Base-by-base conservation (phyloP, 2,329 filamentous ascomycete genomes). In the Epichloe amarillans region DNA sequence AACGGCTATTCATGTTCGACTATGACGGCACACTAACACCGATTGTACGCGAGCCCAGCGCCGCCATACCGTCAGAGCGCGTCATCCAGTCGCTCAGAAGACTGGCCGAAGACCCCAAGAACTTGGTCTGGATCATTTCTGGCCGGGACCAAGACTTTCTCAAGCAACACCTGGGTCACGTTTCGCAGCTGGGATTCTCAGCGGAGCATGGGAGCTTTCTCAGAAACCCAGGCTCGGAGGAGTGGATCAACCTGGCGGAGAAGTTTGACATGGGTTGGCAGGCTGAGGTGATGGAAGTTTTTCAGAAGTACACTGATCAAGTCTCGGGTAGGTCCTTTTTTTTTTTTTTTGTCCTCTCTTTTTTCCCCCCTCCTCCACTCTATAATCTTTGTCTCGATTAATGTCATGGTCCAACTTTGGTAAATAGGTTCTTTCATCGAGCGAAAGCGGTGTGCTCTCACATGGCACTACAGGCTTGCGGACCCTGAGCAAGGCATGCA, bases 201-300 rank as follows among this genome's bases (percentile, higher is more conserved):
- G 93, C 93, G 1, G 93, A 98, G 70, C 93, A 98, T 63, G 93
- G 93, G 49, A 95, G 89, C 62, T 98, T 97, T 66, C 88, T 97
- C 69, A 83, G 87, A 54, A 76, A 88, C 56, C 93, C 93, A 5
- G 78, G 83, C 39, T 76, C 75, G 17, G 77, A 83, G 2, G 76
- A 83, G 40, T 98, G 93, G 93, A 82, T 88, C 64, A 96, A 96
- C 61, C 72, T 96, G 49, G 88, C 90, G 0, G 88, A 91, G 65
- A 83, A 76, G 56, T 82, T 86, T 52, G 84, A 96, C 65, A 96
- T 97, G 88, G 80, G 79, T 40, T 97, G 93, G 93, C 89, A 95
- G 68, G 73, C 77, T 45, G 86, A 94, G 61, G 89, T 95, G 7
- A 73, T 93, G 60, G 78, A 85, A 2, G 76, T 89, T 6, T 96